Evolutionary conservation across 352 stramenopile genomes (phyloP), one percentile per base, ranked within the genome.

Genomic region (Phytophthora capsici): DNA sequence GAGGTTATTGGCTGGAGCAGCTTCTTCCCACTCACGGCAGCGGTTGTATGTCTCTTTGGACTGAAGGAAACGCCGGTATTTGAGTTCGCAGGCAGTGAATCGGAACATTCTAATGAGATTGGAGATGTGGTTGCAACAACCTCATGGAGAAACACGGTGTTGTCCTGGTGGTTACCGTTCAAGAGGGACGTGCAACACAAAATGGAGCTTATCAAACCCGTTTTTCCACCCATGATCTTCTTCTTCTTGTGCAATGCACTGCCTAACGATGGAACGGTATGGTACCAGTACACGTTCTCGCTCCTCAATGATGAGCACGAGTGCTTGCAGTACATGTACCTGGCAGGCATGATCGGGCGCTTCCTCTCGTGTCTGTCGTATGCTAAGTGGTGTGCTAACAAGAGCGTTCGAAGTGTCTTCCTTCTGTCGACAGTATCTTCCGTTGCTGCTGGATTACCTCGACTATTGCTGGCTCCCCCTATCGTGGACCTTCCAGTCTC

Each of bases 201-300:
- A 59, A 63, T 71, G 36, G 57, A 68, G 23, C 71, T 86, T 22
- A 72, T 93, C 28, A 59, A 63, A 37, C 84, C 84, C 6, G 72
- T 93, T 13, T 49, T 90, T 23, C 84, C 86, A 3, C 78, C 80
- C 4, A 91, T 94, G 81, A 36, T 89, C 34, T 94, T 94, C 71
- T 93, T 94, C 70, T 92, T 88, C 37, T 65, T 94, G 23, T 94
- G 78, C 55, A 92, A 81, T 45, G 84, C 86, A 22, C 66, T 93
- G 1, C 86, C 86, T 0, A 64, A 50, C 5, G 86, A 90, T 41
- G 82, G 84, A 25, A 85, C 66, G 1, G 66, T 93, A 25, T 94
- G 86, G 86, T 93, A 91, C 63, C 86, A 94, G 72, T 94, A 94
- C 74, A 88, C 73, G 56, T 93, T 75, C 58, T 77, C 71, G 44